phyloP scores from a whole-genome alignment of 1,139 yeast species.

The Geotrichum klebahnii region DNA sequence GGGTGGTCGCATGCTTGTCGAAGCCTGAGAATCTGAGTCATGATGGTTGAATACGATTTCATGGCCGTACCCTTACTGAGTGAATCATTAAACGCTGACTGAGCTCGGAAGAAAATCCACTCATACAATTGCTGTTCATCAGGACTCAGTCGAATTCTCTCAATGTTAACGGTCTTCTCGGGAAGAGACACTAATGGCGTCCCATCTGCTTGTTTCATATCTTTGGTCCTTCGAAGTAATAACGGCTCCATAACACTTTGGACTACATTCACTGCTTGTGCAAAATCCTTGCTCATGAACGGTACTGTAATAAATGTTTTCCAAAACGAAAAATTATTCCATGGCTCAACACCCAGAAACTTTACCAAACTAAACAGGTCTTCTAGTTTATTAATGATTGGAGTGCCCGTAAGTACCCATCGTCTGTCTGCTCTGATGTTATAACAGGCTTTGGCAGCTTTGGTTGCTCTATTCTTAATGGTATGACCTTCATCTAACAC shows the following conservation, averaged over 20 bases:
- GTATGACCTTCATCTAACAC: conserved; percentile 91
- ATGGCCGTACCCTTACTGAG: conserved; percentile 63
- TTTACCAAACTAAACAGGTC: conserved; percentile 77
- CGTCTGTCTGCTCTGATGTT: conserved; percentile 60
- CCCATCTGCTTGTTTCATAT: conserved; percentile 74
- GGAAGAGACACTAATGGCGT: conserved; percentile 73
- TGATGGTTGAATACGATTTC: conserved; percentile 69
- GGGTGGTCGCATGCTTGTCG: conserved; percentile 89
- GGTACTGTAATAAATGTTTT: conserved; percentile 80
- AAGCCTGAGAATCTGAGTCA: conserved; percentile 76
- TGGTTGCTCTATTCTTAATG: conserved; percentile 74
- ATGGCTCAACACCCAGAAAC: conserved; percentile 76
- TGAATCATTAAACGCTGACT: conserved; percentile 62
- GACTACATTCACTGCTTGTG: conserved; percentile 74
- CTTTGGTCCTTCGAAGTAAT: conserved; percentile 77
- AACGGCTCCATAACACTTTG: conserved; percentile 83
- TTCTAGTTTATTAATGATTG: conserved; percentile 82
- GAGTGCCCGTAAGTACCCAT: conserved; percentile 94
- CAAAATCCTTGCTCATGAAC: conserved; percentile 65
- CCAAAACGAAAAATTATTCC: conserved; percentile 88
- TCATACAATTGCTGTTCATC: conserved; percentile 65
- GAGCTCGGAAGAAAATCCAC: conserved; percentile 67
- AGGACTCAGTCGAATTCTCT: conserved; percentile 61
- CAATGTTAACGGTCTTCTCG: conserved; percentile 64
- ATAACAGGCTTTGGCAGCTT: conserved; percentile 75